phyloP scores from a whole-genome alignment of 2,329 filamentous ascomycete species.

The Pochonia chlamydosporia region DNA sequence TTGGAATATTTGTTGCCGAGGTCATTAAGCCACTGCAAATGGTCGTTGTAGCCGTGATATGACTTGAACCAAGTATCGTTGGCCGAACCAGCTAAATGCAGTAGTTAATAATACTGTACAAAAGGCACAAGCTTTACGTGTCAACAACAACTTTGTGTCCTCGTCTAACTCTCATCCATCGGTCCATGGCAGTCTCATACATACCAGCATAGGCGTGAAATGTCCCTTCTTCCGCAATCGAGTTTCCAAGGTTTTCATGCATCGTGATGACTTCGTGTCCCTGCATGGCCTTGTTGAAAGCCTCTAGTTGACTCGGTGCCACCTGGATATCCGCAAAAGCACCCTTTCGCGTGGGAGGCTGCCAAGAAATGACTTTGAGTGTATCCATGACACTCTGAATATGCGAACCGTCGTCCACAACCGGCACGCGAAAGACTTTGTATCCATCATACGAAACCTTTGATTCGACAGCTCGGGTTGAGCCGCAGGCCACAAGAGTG shows the following conservation, averaged over 20 bases:
- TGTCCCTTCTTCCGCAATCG: slow-evolving; percentile 27
- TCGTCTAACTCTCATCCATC: too few relatives aligned
- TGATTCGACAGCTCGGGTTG: neutral
- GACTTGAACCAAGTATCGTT: slow-evolving; percentile 42
- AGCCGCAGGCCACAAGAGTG: neutral
- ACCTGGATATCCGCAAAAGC: slow-evolving; percentile 35
- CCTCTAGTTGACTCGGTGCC: slow-evolving; percentile 24
- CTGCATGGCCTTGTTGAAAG: slow-evolving; percentile 24
- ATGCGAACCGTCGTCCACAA: slow-evolving; percentile 20
- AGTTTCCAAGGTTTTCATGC: slow-evolving; percentile 33
- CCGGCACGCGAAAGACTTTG: slow-evolving; percentile 36
- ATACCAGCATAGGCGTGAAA: slow-evolving; percentile 24
- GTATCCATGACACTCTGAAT: slow-evolving; percentile 27
- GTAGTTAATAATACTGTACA: neutral
- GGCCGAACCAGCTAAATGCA: slow-evolving; percentile 15
- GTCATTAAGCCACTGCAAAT: slow-evolving; percentile 41
- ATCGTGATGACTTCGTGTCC: slow-evolving; percentile 27
- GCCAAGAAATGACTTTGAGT: slow-evolving; percentile 31
- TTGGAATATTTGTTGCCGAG: slow-evolving; percentile 34
- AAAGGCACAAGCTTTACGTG: too few relatives aligned
- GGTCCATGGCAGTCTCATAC: neutral
- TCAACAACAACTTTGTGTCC: too few relatives aligned
- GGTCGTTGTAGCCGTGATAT: slow-evolving; percentile 47
- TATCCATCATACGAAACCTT: slow-evolving; percentile 35
- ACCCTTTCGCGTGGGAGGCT: slow-evolving; percentile 24